These are phyloP conservation scores for Fraxinus latifolia DNA, from an alignment of 305 asterid genomes.

Conservation along the genomic window DNA sequence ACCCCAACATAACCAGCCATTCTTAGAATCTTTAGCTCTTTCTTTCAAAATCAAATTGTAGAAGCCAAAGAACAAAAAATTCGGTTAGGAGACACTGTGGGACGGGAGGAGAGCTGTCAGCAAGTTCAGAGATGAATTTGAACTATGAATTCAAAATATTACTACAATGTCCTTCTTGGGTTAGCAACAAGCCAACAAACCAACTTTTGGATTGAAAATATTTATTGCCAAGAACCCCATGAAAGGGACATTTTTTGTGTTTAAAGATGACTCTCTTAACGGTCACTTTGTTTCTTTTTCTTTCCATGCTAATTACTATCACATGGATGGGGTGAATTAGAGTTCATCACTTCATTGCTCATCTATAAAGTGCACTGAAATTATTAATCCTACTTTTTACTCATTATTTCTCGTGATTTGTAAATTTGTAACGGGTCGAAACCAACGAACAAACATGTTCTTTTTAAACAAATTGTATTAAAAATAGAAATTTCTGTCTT, in stretches of 20 bases:
- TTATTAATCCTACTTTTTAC: conserved; percentile 17
- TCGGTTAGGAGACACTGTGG: conserved; percentile 43
- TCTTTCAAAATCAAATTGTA: background rate
- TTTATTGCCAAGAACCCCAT: conserved; percentile 10
- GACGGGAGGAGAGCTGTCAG: conserved; percentile 73
- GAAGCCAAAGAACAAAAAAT: conserved; percentile 2
- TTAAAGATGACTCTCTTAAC: conserved; percentile 19
- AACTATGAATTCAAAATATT: conserved; percentile 51
- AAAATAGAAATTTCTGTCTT: background rate
- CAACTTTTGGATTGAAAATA: conserved; percentile 4
- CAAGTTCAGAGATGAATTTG: conserved; percentile 20
- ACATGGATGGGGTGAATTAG: conserved; percentile 26
- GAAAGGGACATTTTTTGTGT: conserved; percentile 9
- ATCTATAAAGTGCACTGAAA: conserved; percentile 18
- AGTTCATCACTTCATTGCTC: conserved; percentile 11
- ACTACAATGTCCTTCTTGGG: conserved; percentile 33
- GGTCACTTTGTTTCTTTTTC: conserved; percentile 24
- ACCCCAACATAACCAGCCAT: conserved; percentile 89
- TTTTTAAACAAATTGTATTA: background rate
- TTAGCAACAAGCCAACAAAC: background rate
- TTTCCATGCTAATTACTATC: conserved; percentile 22
- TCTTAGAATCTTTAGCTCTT: background rate
- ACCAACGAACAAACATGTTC: background rate
- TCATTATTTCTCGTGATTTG: background rate
- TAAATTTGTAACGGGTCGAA: background rate